These are phyloP conservation scores for Dipodascus albidus DNA, from an alignment of 805 yeast genomes.

Conservation along the genomic window DNA sequence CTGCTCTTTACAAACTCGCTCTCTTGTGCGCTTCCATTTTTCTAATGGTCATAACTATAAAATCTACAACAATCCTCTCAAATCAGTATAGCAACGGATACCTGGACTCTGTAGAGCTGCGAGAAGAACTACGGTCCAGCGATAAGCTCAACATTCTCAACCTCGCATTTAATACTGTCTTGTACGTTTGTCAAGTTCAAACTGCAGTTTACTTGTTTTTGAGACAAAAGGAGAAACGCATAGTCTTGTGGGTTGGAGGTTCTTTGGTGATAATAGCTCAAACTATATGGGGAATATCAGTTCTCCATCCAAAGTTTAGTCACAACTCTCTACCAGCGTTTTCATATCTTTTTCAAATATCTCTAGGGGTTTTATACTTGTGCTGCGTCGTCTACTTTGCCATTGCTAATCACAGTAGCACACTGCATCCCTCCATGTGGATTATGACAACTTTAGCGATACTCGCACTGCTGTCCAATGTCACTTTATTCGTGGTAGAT, in stretches of 20 bases:
- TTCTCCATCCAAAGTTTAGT: constrained; percentile 27
- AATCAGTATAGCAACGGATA: constrained; percentile 34
- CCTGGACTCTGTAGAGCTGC: constrained; percentile 32
- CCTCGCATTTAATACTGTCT: constrained; percentile 34
- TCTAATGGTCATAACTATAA: constrained; percentile 38
- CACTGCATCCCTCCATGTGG: background rate
- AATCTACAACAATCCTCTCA: constrained; percentile 35
- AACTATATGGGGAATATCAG: constrained; percentile 58
- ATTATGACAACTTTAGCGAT: constrained; percentile 43
- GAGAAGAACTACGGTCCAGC: constrained; percentile 29
- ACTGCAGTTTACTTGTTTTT: constrained; percentile 57
- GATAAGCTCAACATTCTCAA: constrained; percentile 38
- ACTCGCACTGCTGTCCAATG: constrained; percentile 45
- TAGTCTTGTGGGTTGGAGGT: constrained; percentile 48
- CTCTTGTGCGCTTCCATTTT: constrained; percentile 44
- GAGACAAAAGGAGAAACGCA: constrained; percentile 55
- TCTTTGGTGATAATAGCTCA: constrained; percentile 44
- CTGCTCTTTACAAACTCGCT: constrained; percentile 35
- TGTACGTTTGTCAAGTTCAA: constrained; percentile 61
- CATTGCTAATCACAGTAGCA: constrained; percentile 16
- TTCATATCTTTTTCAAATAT: constrained; percentile 60
- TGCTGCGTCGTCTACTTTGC: constrained; percentile 48
- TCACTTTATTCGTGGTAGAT: constrained; percentile 66
- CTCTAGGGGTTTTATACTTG: constrained; percentile 57
- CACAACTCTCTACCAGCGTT: constrained; percentile 50